These are phyloP conservation scores for Neurospora sp. DNA, from an alignment of 2,329 filamentous ascomycete species.

Conservation along the genomic window DNA sequence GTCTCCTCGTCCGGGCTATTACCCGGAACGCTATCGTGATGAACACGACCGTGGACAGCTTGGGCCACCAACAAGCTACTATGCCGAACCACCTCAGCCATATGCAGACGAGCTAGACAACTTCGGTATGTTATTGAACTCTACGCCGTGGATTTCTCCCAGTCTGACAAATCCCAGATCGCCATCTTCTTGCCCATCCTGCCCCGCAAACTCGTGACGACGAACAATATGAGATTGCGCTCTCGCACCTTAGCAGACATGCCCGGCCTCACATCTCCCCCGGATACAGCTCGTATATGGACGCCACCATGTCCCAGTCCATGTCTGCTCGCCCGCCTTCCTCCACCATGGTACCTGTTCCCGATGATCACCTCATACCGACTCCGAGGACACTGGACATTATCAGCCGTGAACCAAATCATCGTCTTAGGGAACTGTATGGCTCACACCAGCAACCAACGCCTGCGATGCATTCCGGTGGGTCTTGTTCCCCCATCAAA, in stretches of 20 bases:
- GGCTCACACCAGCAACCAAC: background rate
- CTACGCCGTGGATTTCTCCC: too few relatives aligned
- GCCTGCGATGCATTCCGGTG: background rate
- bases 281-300: background rate
- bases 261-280: background rate
- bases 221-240: background rate
- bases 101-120: conserved; percentile 14
- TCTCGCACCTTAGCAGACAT: conserved; percentile 4
- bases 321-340: background rate
- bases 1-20: background rate
- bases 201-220: background rate
- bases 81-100: background rate
- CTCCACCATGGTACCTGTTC: background rate
- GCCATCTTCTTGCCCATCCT: conserved; percentile 6
- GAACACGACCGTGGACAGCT: background rate
- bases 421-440: background rate
- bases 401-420: background rate
- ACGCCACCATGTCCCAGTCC: background rate
- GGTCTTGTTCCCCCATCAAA: background rate
- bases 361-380: background rate
- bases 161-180: conserved; percentile 6
- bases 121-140: conserved; percentile 9
- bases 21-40: background rate
- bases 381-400: background rate
- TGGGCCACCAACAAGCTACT: background rate